Base-by-base conservation (phyloP, 805 yeast genomes). In the Wickerhamiella sergipiensis region DNA sequence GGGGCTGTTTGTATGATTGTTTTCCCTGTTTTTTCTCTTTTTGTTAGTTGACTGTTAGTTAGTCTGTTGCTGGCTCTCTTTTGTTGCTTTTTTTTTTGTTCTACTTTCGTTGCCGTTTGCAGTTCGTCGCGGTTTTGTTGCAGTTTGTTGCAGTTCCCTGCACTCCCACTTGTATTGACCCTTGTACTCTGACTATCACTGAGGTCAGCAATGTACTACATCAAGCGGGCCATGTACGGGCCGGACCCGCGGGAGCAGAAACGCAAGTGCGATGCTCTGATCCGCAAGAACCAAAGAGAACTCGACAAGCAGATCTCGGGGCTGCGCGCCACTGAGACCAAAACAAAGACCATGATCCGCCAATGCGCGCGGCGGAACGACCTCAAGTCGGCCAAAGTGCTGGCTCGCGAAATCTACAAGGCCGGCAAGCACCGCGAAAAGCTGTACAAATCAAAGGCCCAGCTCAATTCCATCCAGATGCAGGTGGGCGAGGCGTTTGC, bases 401-500 rank as follows among this genome's bases (percentile, higher is more conserved):
- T 87, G 61, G 97, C 97, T 1, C 76, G 79, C 52, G 98, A 92
- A 66, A 70, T 87, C 42, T 78, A 83, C 59, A 76, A 79, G 51
- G 76, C 86, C 43, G 78, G 80, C 59, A 81, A 79, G 57, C 95
- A 87, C 61, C 79, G 82, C 59, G 74, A 77, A 54, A 74, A 92
- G 62, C 72, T 90, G 59, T 77, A 83, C 61, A 77, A 79, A 18
- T 84, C 95, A 22, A 85, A 81, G 61, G 94, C 97, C 1, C 87
- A 90, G 54, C 69, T 90, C 24, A 88, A 85, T 50, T 81, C 92
- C 12, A 85, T 90, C 39, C 80, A 81, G 10, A 79, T 90, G 86
- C 87, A 95, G 59, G 77, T 90, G 38, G 87, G 85, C 57, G 97
- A 90, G 67, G 92, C 90, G 48, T 89, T 88, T 71, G 86, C 87